Base-by-base conservation (phyloP, 257 asterid genomes). In the Nicotiana benthamiana region DNA sequence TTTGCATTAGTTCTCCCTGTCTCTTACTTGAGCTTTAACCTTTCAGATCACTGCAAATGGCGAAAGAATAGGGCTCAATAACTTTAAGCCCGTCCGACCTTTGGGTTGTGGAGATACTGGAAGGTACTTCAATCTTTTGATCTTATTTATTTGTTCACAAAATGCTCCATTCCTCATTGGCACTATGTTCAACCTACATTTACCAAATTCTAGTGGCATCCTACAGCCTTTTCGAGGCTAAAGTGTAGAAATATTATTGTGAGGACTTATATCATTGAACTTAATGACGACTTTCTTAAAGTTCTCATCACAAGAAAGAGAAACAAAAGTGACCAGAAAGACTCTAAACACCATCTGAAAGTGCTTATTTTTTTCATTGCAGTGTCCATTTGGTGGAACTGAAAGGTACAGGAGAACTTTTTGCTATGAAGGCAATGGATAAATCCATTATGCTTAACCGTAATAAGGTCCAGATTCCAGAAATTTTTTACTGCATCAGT, bases 41-140 rank as follows among this genome's bases (percentile, higher is more conserved):
- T 81, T 85, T 84, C 70, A 96, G 99, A 87, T 92, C 75, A 90
- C 92, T 48, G 92, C 84, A 77, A 86, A 81, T 70, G 94, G 98
- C 67, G 91, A 91, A 86, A 91, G 83, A 80, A 84, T 96, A 84
- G 95, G 97, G 86, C 91, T 96, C 86, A 82, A 90, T 82, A 97
- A 96, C 89, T 93, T 96, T 80, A 94, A 90, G 83, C 99, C 99
- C 2, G 82, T 96, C 82, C 88, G 97, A 20, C 98, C 98, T 36
- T 88, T 96, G 94, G 99, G 99, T 79, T 89, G 97, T 89, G 99
- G 99, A 84, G 99, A 96, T 85, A 96, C 99, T 77, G 99, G 99
- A 84, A 96, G 98, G 99, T 92, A 87, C 6, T 64, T 34, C 62
- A 61, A 30, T 67, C 27, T 60, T 51, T 34, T 67, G 22, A 63